Evolutionary conservation across 2,329 filamentous ascomycete genomes (phyloP), one percentile per base, ranked within the genome.

Genomic region (Apiospora rasikravindrae): DNA sequence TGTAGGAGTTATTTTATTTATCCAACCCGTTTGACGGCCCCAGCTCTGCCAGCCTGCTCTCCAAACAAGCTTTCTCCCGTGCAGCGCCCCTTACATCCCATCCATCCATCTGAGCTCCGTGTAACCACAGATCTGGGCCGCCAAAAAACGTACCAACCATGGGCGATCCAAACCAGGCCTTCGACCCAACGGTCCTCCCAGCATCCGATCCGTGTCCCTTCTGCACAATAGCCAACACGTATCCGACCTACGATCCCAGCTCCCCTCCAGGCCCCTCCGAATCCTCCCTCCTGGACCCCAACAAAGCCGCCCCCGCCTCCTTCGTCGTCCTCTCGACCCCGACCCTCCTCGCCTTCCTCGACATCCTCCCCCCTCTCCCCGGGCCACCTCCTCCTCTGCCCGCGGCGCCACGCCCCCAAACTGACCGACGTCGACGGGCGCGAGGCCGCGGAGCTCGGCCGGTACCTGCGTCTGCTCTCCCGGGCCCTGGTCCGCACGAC

Each of bases 321-420:
- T 91, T 89, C 78, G 79, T 98, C 42, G 88, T 98, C 44, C 88
- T 98, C 72, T 94, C 93, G 2, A 96, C 94, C 0, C 90, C 90
- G 1, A 82, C 91, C 73, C 90, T 96, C 40, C 84, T 98, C 74
- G 95, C 95, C 57, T 98, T 98, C 83, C 88, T 98, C 77, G 96
- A 98, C 83, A 98, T 98, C 78, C 89, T 97, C 85, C 96, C 96
- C 96, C 0, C 89, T 98, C 69, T 93, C 93, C 0, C 86, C 86
- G 0, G 95, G 95, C 1, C 96, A 98, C 85, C 83, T 98, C 8
- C 88, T 98, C 0, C 88, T 98, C 45, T 94, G 92, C 71, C 93
- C 95, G 11, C 89, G 96, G 53, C 80, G 85, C 47, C 96, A 98
- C 85, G 89, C 91, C 71, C 89, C 91, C 74, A 97, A 95, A 80